Evolutionary conservation across 805 yeast genomes (phyloP).

Genomic region (Debaryomyces prosopidis): DNA sequence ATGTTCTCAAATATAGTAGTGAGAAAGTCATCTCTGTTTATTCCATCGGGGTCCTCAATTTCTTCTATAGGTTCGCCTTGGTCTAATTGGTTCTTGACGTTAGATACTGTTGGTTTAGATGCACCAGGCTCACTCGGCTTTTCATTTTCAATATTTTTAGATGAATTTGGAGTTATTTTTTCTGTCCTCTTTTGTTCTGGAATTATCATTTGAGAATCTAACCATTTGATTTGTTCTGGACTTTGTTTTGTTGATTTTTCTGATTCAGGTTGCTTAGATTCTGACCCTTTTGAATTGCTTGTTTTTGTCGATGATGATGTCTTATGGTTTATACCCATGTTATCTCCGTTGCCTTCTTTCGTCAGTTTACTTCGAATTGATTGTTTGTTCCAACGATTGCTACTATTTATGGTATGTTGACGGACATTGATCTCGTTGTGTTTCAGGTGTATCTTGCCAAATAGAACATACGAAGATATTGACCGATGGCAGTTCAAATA

Average conservation of each 20-base stretch:
- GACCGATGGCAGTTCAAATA: not conserved
- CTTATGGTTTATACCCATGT: not conserved
- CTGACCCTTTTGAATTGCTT: not conserved
- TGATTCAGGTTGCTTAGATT: not conserved
- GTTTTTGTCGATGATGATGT: not conserved
- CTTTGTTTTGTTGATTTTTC: not conserved
- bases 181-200: not conserved
- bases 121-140: not conserved
- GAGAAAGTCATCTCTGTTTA: conserved; percentile 11
- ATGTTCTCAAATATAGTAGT: conserved; percentile 59
- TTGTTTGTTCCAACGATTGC: not conserved
- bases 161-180: not conserved
- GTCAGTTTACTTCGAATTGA: not conserved
- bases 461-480: not conserved
- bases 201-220: too few relatives aligned
- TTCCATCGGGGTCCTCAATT: not conserved
- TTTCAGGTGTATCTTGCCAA: not conserved
- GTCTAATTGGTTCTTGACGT: too few relatives aligned
- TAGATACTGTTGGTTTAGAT: conserved; percentile 8
- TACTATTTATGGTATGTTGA: not conserved
- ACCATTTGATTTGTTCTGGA: not conserved
- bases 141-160: not conserved
- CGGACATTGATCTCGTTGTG: not conserved
- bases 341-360: not conserved
- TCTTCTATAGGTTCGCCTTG: too few relatives aligned